Conservation (phyloP, 495 filamentous ascomycete species). For the Penicillium coprophilum region DNA sequence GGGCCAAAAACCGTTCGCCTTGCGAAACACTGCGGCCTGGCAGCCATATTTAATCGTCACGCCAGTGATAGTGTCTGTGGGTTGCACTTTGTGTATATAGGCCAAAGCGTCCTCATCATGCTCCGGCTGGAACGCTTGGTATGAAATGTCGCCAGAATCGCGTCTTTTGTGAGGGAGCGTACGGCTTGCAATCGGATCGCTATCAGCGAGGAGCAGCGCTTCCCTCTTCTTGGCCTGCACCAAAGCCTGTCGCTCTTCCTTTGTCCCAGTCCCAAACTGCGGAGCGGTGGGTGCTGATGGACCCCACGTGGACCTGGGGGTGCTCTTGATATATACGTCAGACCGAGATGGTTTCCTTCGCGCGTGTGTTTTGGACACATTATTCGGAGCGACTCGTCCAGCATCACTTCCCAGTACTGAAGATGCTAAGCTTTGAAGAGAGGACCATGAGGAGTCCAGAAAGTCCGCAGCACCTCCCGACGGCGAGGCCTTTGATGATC, state of each 20-base stretch:
- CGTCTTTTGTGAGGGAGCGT: slow-evolving; percentile 57
- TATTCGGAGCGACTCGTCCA: slow-evolving; percentile 34
- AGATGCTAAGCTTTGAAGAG: slow-evolving; percentile 53
- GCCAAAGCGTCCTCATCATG: slow-evolving; percentile 73
- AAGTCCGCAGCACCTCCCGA: slow-evolving; percentile 44
- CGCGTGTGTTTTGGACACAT: slow-evolving; percentile 29
- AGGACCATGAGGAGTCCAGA: slow-evolving; percentile 54
- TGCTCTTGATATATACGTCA: slow-evolving; percentile 41
- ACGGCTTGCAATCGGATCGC: slow-evolving; percentile 44
- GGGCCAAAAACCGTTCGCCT: slow-evolving; percentile 91
- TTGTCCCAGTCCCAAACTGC: slow-evolving; percentile 53
- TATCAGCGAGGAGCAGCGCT: slow-evolving; percentile 56
- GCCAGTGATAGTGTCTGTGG: slow-evolving; percentile 82
- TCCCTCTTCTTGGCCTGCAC: slow-evolving; percentile 64
- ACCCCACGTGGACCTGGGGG: slow-evolving; percentile 55
- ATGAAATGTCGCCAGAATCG: slow-evolving; percentile 54
- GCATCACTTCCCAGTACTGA: slow-evolving; percentile 51
- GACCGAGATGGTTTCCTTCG: slow-evolving; percentile 48
- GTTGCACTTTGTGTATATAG: slow-evolving; percentile 84
- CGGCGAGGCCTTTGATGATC: slow-evolving; percentile 28
- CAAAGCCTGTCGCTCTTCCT: slow-evolving; percentile 56
- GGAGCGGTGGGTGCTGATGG: slow-evolving; percentile 44
- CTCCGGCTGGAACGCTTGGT: slow-evolving; percentile 41
- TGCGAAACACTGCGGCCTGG: slow-evolving; percentile 71
- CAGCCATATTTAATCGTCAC: slow-evolving; percentile 89